Conservation (phyloP, 805 yeast genomes). For the Barnettozyma siamensis region DNA sequence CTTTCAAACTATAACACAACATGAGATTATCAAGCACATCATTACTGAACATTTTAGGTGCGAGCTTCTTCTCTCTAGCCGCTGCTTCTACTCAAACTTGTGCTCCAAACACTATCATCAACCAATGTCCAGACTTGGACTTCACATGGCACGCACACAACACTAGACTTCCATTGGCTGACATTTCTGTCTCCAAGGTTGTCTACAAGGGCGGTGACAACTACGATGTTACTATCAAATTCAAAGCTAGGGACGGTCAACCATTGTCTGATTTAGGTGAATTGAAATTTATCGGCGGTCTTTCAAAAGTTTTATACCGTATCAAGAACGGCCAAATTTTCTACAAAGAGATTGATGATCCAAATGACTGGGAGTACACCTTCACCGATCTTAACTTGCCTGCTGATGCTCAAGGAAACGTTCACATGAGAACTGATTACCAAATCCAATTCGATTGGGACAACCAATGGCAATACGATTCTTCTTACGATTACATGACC, state of each 20-base stretch:
- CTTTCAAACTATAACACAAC: not conserved
- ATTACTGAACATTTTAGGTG: not conserved
- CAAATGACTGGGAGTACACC: constrained; percentile 10
- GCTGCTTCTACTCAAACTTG: not conserved
- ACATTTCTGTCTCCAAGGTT: constrained; percentile 5
- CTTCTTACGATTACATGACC: constrained; percentile 7
- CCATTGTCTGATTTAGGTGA: constrained; percentile 5
- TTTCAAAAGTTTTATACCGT: constrained; percentile 3
- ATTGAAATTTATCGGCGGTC: constrained; percentile 9
- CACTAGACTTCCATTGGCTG: not conserved
- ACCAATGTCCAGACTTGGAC: not conserved
- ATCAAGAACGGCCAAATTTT: not conserved
- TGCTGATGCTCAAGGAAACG: constrained; percentile 1
- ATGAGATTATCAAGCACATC: not conserved
- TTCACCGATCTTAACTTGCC: not conserved
- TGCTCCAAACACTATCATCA: not conserved
- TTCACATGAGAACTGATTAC: constrained; percentile 7
- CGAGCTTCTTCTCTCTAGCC: not conserved
- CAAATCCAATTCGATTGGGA: constrained; percentile 24
- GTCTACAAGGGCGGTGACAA: not conserved
- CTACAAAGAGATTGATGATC: not conserved
- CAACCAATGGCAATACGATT: constrained; percentile 1
- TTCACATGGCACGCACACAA: constrained; percentile 1
- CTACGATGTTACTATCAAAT: constrained; percentile 8
- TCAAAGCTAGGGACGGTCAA: constrained; percentile 4